These are phyloP conservation scores for Penicillium sp. DNA, from an alignment of 2,329 filamentous ascomycete genomes.

Conservation along the genomic window DNA sequence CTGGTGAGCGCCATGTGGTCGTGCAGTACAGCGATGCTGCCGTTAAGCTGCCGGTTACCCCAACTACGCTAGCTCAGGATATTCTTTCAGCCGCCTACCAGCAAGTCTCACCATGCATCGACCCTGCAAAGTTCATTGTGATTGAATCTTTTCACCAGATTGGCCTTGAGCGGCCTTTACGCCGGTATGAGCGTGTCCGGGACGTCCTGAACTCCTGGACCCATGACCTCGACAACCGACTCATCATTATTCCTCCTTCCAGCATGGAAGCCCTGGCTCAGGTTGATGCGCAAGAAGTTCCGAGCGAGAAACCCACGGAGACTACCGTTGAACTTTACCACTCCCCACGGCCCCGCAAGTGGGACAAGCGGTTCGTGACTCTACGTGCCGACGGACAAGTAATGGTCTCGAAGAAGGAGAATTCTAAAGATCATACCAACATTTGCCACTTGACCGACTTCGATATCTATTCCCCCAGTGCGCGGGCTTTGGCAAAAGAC, in stretches of 20 bases:
- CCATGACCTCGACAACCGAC: conserved; percentile 69
- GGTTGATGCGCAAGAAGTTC: conserved; percentile 64
- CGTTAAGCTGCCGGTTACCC: conserved; percentile 68
- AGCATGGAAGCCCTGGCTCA: conserved; percentile 44
- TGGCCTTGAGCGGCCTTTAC: conserved; percentile 76
- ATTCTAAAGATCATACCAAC: conserved; percentile 64
- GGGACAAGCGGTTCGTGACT: conserved; percentile 80
- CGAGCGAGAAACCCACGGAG: conserved; percentile 61
- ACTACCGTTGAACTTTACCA: conserved; percentile 72
- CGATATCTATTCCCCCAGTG: conserved; percentile 79
- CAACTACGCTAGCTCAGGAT: conserved; percentile 71
- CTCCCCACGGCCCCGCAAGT: conserved; percentile 77
- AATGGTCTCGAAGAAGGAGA: conserved; percentile 66
- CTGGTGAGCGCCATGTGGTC: conserved; percentile 69
- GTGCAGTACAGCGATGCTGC: conserved; percentile 69
- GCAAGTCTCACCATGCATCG: conserved; percentile 62
- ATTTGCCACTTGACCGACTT: conserved; percentile 88
- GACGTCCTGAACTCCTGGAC: conserved; percentile 95
- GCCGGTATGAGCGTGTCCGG: conserved; percentile 79
- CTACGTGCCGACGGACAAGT: conserved; percentile 71
- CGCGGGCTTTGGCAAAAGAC: conserved; percentile 63
- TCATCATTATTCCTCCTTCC: conserved; percentile 64
- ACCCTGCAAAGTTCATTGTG: conserved; percentile 65
- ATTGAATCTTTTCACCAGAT: conserved; percentile 72
- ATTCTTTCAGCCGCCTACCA: conserved; percentile 66